phyloP scores from a whole-genome alignment of 805 yeast genomes.

The Pichia californica region DNA sequence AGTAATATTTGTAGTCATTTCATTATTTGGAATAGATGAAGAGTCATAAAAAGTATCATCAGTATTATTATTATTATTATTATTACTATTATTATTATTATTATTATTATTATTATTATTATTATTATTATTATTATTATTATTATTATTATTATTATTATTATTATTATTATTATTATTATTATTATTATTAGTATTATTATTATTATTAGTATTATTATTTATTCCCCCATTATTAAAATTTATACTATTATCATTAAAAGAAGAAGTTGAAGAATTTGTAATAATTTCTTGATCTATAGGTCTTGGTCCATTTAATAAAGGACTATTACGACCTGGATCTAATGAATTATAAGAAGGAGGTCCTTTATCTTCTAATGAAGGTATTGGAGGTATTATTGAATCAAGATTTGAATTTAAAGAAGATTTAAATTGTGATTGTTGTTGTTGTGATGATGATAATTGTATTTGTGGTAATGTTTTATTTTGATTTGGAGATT shows the following conservation, averaged over 20 bases:
- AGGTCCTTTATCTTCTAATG: not conserved
- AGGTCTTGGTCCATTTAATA: constrained; percentile 22
- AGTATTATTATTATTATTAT: not conserved
- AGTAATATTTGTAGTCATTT: too few species aligned
- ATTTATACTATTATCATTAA: constrained; percentile 8
- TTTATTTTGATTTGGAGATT: too few species aligned
- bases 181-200: constrained; percentile 13
- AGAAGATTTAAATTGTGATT: not conserved
- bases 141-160: not conserved
- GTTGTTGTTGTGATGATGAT: not conserved
- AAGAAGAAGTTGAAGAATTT: constrained; percentile 7
- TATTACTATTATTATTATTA: constrained; percentile 7
- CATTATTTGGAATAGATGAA: not conserved
- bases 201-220: not conserved
- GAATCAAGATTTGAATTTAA: not conserved
- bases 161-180: constrained; percentile 13
- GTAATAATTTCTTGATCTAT: constrained; percentile 8
- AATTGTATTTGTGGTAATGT: too few species aligned
- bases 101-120: constrained; percentile 13
- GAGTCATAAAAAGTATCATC: constrained; percentile 12
- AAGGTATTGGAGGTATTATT: constrained; percentile 1
- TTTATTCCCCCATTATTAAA: too few species aligned
- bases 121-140: constrained; percentile 13
- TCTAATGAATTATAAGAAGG: constrained; percentile 24
- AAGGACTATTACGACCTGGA: constrained; percentile 16